These are phyloP conservation scores for Termitomyces sp. DNA, from an alignment of 768 basidiomycete genomes.

Conservation along the genomic window DNA sequence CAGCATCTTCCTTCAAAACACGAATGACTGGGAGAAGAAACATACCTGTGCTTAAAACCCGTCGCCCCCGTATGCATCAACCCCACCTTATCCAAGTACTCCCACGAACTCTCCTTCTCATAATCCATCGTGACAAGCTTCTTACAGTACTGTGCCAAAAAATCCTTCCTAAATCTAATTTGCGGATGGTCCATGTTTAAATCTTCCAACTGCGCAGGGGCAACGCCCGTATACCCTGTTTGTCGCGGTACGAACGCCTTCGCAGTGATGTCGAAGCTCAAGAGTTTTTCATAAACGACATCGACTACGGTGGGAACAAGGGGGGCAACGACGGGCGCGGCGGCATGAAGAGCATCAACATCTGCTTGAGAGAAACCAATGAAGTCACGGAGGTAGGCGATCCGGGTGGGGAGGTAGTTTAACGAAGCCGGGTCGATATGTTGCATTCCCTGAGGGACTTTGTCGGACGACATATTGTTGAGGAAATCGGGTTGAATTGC, in stretches of 20 bases:
- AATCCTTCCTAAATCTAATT: conserved; percentile 41
- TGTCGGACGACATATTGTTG: background rate
- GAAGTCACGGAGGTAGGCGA: conserved; percentile 41
- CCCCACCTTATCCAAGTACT: conserved; percentile 43
- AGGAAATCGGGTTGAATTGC: background rate
- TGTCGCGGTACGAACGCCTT: conserved; percentile 31
- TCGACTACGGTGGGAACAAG: conserved; percentile 41
- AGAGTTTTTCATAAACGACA: conserved; percentile 39
- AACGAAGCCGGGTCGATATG: conserved; percentile 21
- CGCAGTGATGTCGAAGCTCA: conserved; percentile 39
- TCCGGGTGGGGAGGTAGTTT: conserved; percentile 28
- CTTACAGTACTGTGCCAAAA: conserved; percentile 26
- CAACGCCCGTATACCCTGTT: conserved; percentile 35
- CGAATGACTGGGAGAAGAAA: background rate
- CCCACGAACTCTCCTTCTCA: conserved; percentile 34
- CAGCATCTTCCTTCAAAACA: background rate
- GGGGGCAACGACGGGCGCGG: conserved; percentile 34
- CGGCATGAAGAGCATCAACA: conserved; percentile 34
- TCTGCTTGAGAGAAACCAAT: conserved; percentile 38
- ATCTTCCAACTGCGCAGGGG: conserved; percentile 33
- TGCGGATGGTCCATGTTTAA: conserved; percentile 38
- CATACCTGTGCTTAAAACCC: conserved; percentile 38
- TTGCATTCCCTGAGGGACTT: conserved; percentile 18
- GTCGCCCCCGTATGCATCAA: conserved; percentile 44
- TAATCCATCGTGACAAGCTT: conserved; percentile 43